phyloP scores from a whole-genome alignment of 164 flowering plant species.

The Stephania yunnanensis region DNA sequence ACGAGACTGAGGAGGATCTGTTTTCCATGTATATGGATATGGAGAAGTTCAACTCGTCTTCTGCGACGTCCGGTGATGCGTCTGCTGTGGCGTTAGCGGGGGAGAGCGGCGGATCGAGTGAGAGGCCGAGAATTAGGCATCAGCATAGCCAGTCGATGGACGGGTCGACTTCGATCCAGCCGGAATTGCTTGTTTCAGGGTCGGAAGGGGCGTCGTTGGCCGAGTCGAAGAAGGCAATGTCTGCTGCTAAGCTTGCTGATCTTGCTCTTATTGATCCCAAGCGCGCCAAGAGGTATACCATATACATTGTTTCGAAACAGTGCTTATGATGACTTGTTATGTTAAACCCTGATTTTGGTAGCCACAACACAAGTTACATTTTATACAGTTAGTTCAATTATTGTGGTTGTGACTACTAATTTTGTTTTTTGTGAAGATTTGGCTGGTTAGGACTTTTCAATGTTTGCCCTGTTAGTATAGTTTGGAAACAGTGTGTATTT shows the following conservation, averaged over 20 bases:
- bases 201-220: constrained; percentile 50
- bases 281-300: constrained; percentile 87
- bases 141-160: constrained; percentile 99
- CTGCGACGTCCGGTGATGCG: not conserved
- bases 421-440: not conserved
- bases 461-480: not conserved
- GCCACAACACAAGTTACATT: too few species aligned
- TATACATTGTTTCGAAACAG: constrained; percentile 13
- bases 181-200: constrained; percentile 71
- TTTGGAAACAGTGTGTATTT: too few species aligned
- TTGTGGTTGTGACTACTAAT: not conserved
- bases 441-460: not conserved
- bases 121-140: constrained; percentile 85
- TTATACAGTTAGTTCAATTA: not conserved
- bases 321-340: not conserved
- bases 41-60: constrained; percentile 57
- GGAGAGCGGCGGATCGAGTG: constrained; percentile 27
- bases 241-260: constrained; percentile 94
- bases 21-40: constrained; percentile 87
- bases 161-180: constrained; percentile 76
- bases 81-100: constrained; percentile 14
- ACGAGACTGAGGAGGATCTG: constrained; percentile 90
- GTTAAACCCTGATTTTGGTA: not conserved
- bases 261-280: constrained; percentile 95
- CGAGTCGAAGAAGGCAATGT: constrained; percentile 87